A percentile compares a stretch with the other conserved stretches of the same genome.
phyloP scores from a whole-genome alignment of 2,329 filamentous ascomycete genomes.

The Xylaria sp. region DNA sequence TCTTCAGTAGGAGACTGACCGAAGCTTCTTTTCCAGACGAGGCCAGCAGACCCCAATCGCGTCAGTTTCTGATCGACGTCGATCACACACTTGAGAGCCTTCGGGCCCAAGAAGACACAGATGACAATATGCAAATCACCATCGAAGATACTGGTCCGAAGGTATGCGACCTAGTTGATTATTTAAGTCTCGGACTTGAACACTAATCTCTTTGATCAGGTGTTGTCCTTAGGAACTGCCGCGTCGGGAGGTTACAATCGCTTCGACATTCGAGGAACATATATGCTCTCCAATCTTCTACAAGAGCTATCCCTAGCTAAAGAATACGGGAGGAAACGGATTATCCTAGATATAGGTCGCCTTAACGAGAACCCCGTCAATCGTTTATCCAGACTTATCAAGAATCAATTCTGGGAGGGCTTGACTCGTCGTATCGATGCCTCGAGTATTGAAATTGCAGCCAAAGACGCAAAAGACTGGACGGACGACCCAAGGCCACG shows the following conservation, averaged over 20 bases:
- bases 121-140: constrained; percentile 95
- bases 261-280: constrained; percentile 93
- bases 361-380: constrained; percentile 96
- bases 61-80: constrained; percentile 88
- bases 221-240: constrained; percentile 84
- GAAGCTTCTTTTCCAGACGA: constrained; percentile 69
- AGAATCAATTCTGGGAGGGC: constrained; percentile 91
- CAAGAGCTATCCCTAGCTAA: constrained; percentile 94
- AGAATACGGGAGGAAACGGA: constrained; percentile 87
- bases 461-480: constrained; percentile 94
- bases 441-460: constrained; percentile 85
- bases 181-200: background rate
- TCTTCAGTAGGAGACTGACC: constrained; percentile 7
- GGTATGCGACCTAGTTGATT: constrained; percentile 51
- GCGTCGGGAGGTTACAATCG: constrained; percentile 86
- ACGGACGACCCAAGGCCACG: constrained; percentile 87
- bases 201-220: constrained; percentile 56
- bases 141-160: constrained; percentile 96
- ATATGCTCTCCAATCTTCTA: constrained; percentile 95
- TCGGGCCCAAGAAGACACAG: constrained; percentile 87
- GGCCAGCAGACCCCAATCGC: constrained; percentile 68
- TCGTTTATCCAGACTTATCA: constrained; percentile 85
- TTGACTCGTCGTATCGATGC: constrained; percentile 91
- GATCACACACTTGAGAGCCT: constrained; percentile 83
- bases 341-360: constrained; percentile 89